A percentile compares a stretch with the other conserved stretches of the same genome.
These are phyloP conservation scores for Didymella segeticola DNA, from an alignment of 2,329 filamentous ascomycete genomes.

Conservation along the genomic window DNA sequence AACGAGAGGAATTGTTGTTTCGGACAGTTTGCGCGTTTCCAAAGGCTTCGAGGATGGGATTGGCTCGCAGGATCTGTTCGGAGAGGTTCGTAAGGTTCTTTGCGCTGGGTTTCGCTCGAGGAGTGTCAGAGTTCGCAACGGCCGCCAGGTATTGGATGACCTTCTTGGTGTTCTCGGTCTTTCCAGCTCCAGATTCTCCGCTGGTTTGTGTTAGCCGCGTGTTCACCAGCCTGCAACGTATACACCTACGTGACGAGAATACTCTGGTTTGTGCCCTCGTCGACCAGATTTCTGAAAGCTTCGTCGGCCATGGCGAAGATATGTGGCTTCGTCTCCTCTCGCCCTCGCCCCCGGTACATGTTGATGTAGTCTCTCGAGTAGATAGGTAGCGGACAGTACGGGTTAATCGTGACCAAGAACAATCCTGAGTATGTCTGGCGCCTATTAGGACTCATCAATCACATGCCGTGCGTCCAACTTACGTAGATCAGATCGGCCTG, in stretches of 20 bases:
- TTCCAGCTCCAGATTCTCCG: slow-evolving; percentile 95
- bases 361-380: slow-evolving; percentile 97
- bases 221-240: not conserved
- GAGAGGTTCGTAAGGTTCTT: slow-evolving; percentile 84
- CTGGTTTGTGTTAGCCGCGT: slow-evolving; percentile 43
- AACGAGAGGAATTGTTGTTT: slow-evolving; percentile 98
- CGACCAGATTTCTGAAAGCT: slow-evolving; percentile 92
- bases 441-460: slow-evolving; percentile 1
- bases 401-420: slow-evolving; percentile 96
- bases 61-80: slow-evolving; percentile 93
- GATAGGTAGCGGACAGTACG: slow-evolving; percentile 92
- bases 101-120: slow-evolving; percentile 64
- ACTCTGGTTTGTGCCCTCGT: slow-evolving; percentile 95
- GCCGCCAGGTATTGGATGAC: slow-evolving; percentile 98
- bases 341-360: slow-evolving; percentile 90
- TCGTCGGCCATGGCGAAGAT: slow-evolving; percentile 98
- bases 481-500: slow-evolving; percentile 92
- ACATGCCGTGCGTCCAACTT: slow-evolving; percentile 33
- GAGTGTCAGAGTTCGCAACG: slow-evolving; percentile 83
- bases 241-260: slow-evolving; percentile 81
- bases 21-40: slow-evolving; percentile 97
- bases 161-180: slow-evolving; percentile 99
- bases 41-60: slow-evolving; percentile 96
- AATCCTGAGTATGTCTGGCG: slow-evolving; percentile 88
- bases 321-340: slow-evolving; percentile 95